Evolutionary conservation across 179 eudicot genomes (phyloP).

Genomic region (Nepenthes alata): DNA sequence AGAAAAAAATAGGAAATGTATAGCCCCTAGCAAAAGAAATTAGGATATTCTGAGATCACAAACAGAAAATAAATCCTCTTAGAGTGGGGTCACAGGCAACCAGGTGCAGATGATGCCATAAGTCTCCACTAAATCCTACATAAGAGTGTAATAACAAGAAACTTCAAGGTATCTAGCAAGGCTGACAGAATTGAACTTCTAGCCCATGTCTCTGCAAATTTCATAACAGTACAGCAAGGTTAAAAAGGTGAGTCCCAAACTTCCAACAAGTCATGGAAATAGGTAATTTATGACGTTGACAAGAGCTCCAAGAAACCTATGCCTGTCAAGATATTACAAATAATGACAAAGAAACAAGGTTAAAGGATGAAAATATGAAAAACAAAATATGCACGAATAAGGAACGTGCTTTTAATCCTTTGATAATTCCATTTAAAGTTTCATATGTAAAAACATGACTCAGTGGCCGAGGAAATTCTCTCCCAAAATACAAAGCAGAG

Average conservation of each 20-base stretch:
- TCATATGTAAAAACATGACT: no score
- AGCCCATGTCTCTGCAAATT: conserved; percentile 70
- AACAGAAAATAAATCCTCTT: conserved; percentile 6
- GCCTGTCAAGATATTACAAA: conserved; percentile 72
- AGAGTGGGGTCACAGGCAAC: conserved; percentile 5
- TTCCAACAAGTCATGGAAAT: conserved; percentile 80
- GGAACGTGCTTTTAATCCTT: no score
- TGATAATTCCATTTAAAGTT: no score
- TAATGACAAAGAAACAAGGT: conserved; percentile 33
- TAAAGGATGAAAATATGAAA: conserved; percentile 19
- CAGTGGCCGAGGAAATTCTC: no score
- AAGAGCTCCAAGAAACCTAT: conserved; percentile 70
- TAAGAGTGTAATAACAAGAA: conserved; percentile 18
- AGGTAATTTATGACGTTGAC: conserved; percentile 63
- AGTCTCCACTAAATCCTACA: conserved; percentile 29
- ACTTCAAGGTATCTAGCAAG: conserved; percentile 1
- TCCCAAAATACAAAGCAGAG: no score
- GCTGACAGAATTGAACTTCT: neutral
- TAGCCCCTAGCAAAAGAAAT: no score
- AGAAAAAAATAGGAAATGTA: no score
- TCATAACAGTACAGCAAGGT: conserved; percentile 84
- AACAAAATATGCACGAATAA: neutral
- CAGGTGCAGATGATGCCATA: conserved; percentile 19
- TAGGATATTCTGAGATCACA: conserved; percentile 1
- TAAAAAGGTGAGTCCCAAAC: conserved; percentile 92